Conservation (phyloP, 129 eudicot genomes). For the Flaveria ramosissima region DNA sequence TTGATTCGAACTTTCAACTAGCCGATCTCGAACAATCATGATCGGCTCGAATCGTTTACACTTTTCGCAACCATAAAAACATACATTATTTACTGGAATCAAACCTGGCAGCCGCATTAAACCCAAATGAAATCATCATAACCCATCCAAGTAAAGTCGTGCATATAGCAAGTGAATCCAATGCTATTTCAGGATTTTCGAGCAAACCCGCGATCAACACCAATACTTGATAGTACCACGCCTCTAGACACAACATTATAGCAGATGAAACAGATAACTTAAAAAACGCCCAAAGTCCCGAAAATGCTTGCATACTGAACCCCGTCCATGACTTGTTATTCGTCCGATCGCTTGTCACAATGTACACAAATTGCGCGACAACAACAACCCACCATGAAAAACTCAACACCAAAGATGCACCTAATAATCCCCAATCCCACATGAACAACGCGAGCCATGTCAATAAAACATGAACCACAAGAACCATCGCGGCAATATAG, state of each 20-base stretch:
- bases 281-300: slow-evolving; percentile 46
- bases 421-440: slow-evolving; percentile 47
- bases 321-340: slow-evolving; percentile 50
- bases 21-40: too few relatives aligned
- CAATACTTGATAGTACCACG: slow-evolving; percentile 56
- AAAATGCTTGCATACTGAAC: slow-evolving; percentile 46
- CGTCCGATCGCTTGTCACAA: slow-evolving; percentile 38
- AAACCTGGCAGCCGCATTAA: slow-evolving; percentile 55
- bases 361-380: slow-evolving; percentile 50
- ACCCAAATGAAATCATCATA: slow-evolving; percentile 48
- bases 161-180: slow-evolving; percentile 51
- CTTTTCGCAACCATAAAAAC: too few relatives aligned
- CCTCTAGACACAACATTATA: slow-evolving; percentile 57
- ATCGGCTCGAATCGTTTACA: too few relatives aligned
- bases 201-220: slow-evolving; percentile 57
- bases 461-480: slow-evolving; percentile 35
- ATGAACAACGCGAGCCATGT: slow-evolving; percentile 39
- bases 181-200: slow-evolving; percentile 42
- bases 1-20: too few relatives aligned
- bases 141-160: slow-evolving; percentile 52
- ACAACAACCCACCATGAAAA: slow-evolving; percentile 55
- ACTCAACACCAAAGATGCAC: slow-evolving; percentile 48
- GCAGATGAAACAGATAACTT: slow-evolving; percentile 46
- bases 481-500: slow-evolving; percentile 41
- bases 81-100: neutral